Base-by-base conservation (phyloP, 495 filamentous ascomycete species). In the Aspergillus sclerotiicarbonarius region DNA sequence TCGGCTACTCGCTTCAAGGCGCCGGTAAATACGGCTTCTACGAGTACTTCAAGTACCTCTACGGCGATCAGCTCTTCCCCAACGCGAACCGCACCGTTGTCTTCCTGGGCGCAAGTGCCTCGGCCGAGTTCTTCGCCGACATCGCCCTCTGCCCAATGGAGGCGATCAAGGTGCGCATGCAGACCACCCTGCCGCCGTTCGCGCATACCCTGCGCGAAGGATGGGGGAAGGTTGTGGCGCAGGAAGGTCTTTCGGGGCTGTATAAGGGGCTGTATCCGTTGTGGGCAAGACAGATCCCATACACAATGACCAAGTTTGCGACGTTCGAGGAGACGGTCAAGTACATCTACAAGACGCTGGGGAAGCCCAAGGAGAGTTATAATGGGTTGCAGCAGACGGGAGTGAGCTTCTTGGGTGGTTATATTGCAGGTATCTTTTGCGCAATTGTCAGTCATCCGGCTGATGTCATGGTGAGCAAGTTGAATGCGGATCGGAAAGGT, bases 1-100 rank as follows among this genome's bases (percentile, higher is more conserved):
- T 88, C 8, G 87, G 86, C 32, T 90, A 90, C 77, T 84, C 80
- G 35, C 78, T 87, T 62, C 87, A 90, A 62, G 87, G 87, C n/a
- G 85, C 84, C 51, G 87, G 87, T n/a, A 90, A 90, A 69, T 90
- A 90, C 67, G 87, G 87, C 13, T 82, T 87, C 71, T 90, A 90
- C 67, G 87, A 90, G 57, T 82, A 87, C 66, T 90, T 90, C 81
- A 90, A 90, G 66, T 79, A 90, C 70, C 63, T 80, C 21, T 90
- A 90, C 69, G 85, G 85, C 59, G 83, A 89, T 54, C 73, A 76
- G 54, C 50, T 87, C 32, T 86, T 87, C 71, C 85, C 85, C 3
- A 74, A 81, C 51, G 68, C 67, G 49, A 86, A 86, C 68, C 83
- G 83, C 66, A 87, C 87, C 0, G 62, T 84, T 13, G 77, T 89